These are phyloP conservation scores for Backusella psychrophila DNA, from an alignment of 192 early-diverging fungal species.

Conservation along the genomic window DNA sequence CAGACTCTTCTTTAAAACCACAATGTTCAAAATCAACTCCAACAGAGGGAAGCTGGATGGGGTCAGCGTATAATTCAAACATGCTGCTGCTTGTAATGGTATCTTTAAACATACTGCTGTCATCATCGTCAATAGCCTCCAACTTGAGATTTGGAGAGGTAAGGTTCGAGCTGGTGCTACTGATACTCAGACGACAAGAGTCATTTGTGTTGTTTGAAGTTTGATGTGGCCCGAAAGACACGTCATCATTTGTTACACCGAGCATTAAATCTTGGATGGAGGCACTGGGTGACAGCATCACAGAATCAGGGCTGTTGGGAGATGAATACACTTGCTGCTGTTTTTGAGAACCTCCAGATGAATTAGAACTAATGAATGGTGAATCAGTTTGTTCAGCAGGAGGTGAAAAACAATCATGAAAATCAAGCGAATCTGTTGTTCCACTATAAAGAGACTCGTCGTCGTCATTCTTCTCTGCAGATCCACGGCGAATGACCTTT, in stretches of 20 bases:
- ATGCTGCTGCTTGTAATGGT: not conserved
- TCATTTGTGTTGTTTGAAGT: not conserved
- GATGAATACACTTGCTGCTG: not conserved
- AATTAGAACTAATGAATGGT: not conserved
- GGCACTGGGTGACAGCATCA: not conserved
- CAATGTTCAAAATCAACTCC: constrained; percentile 15
- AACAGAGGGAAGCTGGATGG: constrained; percentile 6
- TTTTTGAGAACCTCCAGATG: not conserved
- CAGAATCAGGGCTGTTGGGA: not conserved
- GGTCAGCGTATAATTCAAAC: constrained; percentile 6
- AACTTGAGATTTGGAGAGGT: not conserved
- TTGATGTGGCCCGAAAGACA: not conserved
- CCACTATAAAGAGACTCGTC: constrained; percentile 16
- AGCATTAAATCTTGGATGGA: not conserved
- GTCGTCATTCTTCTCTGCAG: constrained; percentile 7
- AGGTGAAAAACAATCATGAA: constrained; percentile 29
- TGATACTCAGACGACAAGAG: not conserved
- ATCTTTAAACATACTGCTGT: not conserved
- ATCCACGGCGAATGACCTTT: not conserved
- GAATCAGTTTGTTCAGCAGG: not conserved
- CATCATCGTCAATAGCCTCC: not conserved
- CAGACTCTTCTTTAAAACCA: constrained; percentile 12
- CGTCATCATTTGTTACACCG: not conserved
- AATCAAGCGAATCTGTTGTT: constrained; percentile 18
- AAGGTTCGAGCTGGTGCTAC: not conserved